Evolutionary conservation across 257 asterid genomes (phyloP), one percentile per base, ranked within the genome.

Genomic region (Nicotiana tabacum): DNA sequence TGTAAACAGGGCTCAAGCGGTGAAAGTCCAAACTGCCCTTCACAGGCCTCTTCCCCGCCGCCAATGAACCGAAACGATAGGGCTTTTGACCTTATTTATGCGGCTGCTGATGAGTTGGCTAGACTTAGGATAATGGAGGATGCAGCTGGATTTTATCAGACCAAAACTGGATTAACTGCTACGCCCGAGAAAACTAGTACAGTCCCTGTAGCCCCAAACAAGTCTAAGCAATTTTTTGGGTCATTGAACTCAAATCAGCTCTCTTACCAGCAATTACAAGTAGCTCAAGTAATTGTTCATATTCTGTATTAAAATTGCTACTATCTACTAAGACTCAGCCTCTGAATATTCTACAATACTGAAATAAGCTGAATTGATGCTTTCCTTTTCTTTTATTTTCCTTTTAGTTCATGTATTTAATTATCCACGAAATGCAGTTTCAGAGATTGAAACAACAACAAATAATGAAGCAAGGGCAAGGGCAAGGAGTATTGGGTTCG

Each of bases 31-130:
- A 81, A 83, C 82, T 51, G 86, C 56, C 81, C 62, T 16, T 89
- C 92, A 2, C 84, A 81, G 39, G 88, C 87, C 35, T 82, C 93
- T 33, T 87, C 95, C 0, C 92, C 93, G 11, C 83, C 87, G 48
- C 88, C 77, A 12, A 37, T 68, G 72, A 86, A 39, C 32, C 67
- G 48, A 29, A 51, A 66, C 21, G 88, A 83, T 0, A 69, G n/a
- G 0, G 84, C 80, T 3, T 89, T 88, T 90, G 90, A 91, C 79
- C 84, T 91, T 65, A 88, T 94, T 7, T 80, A 86, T 66, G 93
- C 91, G 18, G 93, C 93, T 1, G 90, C 94, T 3, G 90, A 80
- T 27, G 93, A 93, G 81, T 90, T 86, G 9, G 92, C 92, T 15
- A 84, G 92, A 83, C 61, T 88, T 90, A 90, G 89, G 67, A 37